Evolutionary conservation across 1,139 yeast genomes (phyloP), one percentile per base, ranked within the genome.

Genomic region (Pichia kudriavzevii): DNA sequence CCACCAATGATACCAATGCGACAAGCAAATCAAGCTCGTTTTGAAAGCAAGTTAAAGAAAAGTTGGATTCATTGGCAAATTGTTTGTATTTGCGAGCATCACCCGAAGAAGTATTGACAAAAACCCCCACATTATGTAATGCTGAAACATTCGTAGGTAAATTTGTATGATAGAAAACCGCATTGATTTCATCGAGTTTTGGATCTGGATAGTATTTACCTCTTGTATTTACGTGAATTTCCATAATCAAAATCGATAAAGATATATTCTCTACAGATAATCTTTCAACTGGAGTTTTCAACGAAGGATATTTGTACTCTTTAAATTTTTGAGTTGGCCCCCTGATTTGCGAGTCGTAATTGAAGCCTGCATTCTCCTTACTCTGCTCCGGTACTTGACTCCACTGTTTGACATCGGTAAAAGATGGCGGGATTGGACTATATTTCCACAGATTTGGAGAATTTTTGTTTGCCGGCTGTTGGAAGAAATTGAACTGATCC

Each of bases 201-300:
- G 96, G 94, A 50, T 87, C 79, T 0, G 96, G 94, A 8, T 63
- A 55, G 28, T 66, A 57, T 0, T 61, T 64, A 1, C 53, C 63
- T 11, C 71, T 55, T 0, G 82, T 72, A 35, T 69, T 69, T 0
- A 72, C 76, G 56, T 79, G 91, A 0, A 83, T 52, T 48, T 88
- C 97, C 39, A 83, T 45, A 9, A 71, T 64, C 23, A 87, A 58
- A 18, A 73, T 64, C 0, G 80, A 66, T 51, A 87, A 53, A 34
- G 66, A 67, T 40, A 64, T 69, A 21, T 34, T 36, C 17, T 31
- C 32, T 6, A 35, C 34, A 11, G 38, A 25, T 26, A 43, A 49
- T 32, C 52, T 44, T 2, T 65, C 65, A 34, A 66, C 66, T 0
- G 76, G 70, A 11, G 66, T 58, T 6, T 49, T 46, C 1, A 53